These are phyloP conservation scores for Talaromyces sp. DNA, from an alignment of 2,329 filamentous ascomycete species.

Conservation along the genomic window DNA sequence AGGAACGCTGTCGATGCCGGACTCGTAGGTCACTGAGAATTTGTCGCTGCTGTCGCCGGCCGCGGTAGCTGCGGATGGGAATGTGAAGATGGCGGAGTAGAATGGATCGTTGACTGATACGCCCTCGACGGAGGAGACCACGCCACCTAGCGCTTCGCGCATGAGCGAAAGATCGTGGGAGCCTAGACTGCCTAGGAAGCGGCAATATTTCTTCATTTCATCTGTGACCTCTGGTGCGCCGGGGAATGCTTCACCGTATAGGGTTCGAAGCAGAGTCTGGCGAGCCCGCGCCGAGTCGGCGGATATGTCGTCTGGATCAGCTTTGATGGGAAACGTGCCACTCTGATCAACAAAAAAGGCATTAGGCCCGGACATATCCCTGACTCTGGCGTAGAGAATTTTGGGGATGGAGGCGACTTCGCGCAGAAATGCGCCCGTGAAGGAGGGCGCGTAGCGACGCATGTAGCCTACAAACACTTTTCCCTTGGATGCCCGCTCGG, in stretches of 20 bases:
- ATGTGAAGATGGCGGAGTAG: constrained; percentile 38
- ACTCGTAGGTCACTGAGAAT: constrained; percentile 57
- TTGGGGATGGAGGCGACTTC: constrained; percentile 52
- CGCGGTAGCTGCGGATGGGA: constrained; percentile 13
- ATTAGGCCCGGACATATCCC: constrained; percentile 56
- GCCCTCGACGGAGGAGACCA: constrained; percentile 44
- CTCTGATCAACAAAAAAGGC: constrained; percentile 25
- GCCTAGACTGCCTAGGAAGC: constrained; percentile 49
- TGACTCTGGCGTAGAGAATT: constrained; percentile 53
- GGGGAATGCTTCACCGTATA: constrained; percentile 14
- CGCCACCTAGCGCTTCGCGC: constrained; percentile 50
- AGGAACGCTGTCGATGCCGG: constrained; percentile 53
- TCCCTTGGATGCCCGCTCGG: constrained; percentile 43
- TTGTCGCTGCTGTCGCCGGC: constrained; percentile 8
- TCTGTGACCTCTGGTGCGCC: not conserved
- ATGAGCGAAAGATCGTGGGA: constrained; percentile 55
- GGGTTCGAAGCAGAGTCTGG: not conserved
- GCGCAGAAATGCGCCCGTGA: constrained; percentile 49
- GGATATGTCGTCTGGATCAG: not conserved
- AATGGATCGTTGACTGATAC: constrained; percentile 44
- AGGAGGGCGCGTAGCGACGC: constrained; percentile 57
- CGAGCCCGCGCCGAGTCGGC: not conserved
- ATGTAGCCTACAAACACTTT: constrained; percentile 59
- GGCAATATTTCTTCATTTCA: constrained; percentile 27
- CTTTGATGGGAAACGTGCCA: constrained; percentile 22